phyloP scores from a whole-genome alignment of 73 alveolate species.

The Effrenium voratum region DNA sequence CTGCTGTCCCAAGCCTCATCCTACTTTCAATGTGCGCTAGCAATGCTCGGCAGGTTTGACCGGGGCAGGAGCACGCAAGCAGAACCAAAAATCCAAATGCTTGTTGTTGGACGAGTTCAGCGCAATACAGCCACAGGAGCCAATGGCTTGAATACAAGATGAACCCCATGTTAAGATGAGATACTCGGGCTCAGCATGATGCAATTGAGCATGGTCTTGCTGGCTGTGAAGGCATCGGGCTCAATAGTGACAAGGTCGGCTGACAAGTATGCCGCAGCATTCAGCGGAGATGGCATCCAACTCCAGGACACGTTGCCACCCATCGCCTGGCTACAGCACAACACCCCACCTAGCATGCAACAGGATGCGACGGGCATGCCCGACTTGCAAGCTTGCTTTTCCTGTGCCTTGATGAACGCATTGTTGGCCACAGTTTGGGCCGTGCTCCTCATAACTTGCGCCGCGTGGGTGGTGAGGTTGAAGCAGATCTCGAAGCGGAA shows the following conservation, averaged over 20 bases:
- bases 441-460: neutral
- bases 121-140: no score
- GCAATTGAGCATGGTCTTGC: constrained; percentile 40
- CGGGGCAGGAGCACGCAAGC: no score
- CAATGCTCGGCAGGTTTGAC: no score
- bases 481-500: constrained; percentile 27
- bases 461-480: neutral
- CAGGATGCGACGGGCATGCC: neutral
- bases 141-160: no score
- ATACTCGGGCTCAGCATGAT: neutral
- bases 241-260: constrained; percentile 41
- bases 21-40: no score
- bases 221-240: constrained; percentile 43
- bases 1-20: no score
- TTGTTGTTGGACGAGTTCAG: no score
- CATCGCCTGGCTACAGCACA: neutral
- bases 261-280: constrained; percentile 37
- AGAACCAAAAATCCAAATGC: no score
- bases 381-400: neutral
- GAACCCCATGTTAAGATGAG: no score
- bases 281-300: constrained; percentile 60
- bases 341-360: neutral
- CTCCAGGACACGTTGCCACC: constrained; percentile 43
- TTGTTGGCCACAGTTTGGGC: constrained; percentile 34
- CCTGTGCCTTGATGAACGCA: constrained; percentile 27